phyloP scores from a whole-genome alignment of 495 filamentous ascomycete genomes.

The Penicillium paxilli region DNA sequence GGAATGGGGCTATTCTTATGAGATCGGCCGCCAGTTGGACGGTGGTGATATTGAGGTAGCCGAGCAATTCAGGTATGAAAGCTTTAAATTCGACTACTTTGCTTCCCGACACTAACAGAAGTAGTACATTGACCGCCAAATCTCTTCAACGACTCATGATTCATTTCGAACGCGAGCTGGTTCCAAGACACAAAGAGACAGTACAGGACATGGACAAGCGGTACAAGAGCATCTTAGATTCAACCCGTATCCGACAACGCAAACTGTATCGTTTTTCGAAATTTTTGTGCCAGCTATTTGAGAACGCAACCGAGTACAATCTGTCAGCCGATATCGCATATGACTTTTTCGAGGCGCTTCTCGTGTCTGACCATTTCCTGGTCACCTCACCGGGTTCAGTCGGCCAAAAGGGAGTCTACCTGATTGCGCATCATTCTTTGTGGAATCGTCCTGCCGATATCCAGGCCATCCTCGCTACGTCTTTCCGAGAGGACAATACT shows the following conservation, averaged over 20 bases:
- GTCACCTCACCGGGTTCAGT: conserved; percentile 56
- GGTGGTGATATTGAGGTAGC: conserved; percentile 96
- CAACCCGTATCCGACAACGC: conserved; percentile 89
- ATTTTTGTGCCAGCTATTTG: conserved; percentile 86
- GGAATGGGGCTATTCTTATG: conserved; percentile 95
- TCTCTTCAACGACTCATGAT: conserved; percentile 81
- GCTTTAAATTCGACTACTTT: neutral
- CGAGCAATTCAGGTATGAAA: conserved; percentile 83
- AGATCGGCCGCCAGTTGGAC: conserved; percentile 82
- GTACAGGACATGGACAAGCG: conserved; percentile 90
- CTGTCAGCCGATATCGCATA: conserved; percentile 64
- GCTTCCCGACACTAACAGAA: conserved; percentile 25
- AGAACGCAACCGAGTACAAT: conserved; percentile 94
- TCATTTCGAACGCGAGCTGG: conserved; percentile 89
- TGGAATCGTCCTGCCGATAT: conserved; percentile 75
- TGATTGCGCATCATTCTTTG: conserved; percentile 82
- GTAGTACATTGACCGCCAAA: conserved; percentile 81
- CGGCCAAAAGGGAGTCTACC: conserved; percentile 70
- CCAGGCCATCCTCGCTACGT: conserved; percentile 80
- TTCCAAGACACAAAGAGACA: conserved; percentile 76
- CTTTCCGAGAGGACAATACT: conserved; percentile 73
- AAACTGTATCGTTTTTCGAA: conserved; percentile 84
- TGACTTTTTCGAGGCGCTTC: conserved; percentile 77
- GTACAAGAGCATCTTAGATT: conserved; percentile 92
- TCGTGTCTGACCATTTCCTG: conserved; percentile 84